These are phyloP conservation scores for Aspergillus nidulans DNA, from an alignment of 495 filamentous ascomycete species.

Conservation along the genomic window DNA sequence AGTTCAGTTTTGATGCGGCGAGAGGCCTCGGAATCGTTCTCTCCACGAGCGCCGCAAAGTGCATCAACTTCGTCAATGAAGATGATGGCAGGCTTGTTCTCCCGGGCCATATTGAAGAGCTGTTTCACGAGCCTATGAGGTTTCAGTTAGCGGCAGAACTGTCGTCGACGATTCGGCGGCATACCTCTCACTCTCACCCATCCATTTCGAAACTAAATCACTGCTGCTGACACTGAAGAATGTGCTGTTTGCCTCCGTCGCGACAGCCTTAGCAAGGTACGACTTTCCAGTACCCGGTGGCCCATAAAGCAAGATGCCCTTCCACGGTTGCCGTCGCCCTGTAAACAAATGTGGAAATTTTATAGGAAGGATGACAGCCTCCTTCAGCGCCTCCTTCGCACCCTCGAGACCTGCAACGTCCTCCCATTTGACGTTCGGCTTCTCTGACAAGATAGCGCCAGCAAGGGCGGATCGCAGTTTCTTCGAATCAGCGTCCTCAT, in stretches of 20 bases:
- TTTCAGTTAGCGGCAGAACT: background rate
- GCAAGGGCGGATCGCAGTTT: constrained; percentile 87
- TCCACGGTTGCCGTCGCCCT: constrained; percentile 98
- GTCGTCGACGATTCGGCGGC: constrained; percentile 2
- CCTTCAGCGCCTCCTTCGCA: constrained; percentile 95
- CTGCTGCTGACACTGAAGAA: constrained; percentile 98
- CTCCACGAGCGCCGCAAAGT: constrained; percentile 89
- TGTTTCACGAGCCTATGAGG: constrained; percentile 81
- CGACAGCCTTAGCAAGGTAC: constrained; percentile 94
- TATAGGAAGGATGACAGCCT: constrained; percentile 94
- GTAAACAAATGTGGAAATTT: constrained; percentile 96
- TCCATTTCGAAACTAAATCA: constrained; percentile 97
- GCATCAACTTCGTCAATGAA: constrained; percentile 99
- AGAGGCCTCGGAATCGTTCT: constrained; percentile 96
- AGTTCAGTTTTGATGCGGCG: constrained; percentile 97
- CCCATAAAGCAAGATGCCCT: constrained; percentile 93
- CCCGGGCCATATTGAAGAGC: constrained; percentile 94
- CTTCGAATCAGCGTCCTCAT: constrained; percentile 82
- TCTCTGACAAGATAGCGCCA: constrained; percentile 89
- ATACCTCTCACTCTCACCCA: constrained; percentile 97
- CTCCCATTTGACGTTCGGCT: constrained; percentile 95
- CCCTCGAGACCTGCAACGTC: constrained; percentile 95
- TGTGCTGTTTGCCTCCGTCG: constrained; percentile 98
- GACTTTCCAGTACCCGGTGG: constrained; percentile 96
- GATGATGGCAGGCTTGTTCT: constrained; percentile 97